These are phyloP conservation scores for Ogataea hybrid DNA, from an alignment of 1,139 yeast genomes.

Conservation along the genomic window DNA sequence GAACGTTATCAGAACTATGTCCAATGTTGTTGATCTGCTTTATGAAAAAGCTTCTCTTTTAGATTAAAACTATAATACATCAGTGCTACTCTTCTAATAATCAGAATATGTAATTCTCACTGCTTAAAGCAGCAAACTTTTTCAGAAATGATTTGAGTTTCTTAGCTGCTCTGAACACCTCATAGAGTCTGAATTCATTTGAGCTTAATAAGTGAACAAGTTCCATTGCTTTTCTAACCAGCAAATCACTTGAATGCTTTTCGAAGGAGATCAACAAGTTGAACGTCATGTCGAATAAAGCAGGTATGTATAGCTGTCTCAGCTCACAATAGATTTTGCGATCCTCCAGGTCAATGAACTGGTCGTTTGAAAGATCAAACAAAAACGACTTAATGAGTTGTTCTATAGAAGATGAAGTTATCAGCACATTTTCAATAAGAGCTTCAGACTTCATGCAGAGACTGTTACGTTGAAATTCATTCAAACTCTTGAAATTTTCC, in stretches of 20 bases:
- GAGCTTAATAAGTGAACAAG: conserved; percentile 55
- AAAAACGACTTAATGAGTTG: conserved; percentile 23
- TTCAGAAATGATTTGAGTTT: conserved; percentile 60
- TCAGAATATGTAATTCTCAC: conserved; percentile 28
- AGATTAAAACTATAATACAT: conserved; percentile 15
- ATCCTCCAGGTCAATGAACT: conserved; percentile 17
- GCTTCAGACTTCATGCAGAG: conserved; percentile 7
- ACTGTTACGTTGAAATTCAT: conserved; percentile 6
- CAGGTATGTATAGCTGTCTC: conserved; percentile 72
- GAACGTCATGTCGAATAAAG: conserved; percentile 58
- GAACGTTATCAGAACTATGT: conserved; percentile 83
- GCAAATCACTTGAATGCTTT: conserved; percentile 29
- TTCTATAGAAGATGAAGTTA: conserved; percentile 17
- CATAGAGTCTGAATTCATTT: conserved; percentile 45
- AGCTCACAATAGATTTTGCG: conserved; percentile 39
- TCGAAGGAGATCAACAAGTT: conserved; percentile 37
- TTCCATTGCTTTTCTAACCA: conserved; percentile 48
- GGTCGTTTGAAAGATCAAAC: conserved; percentile 21
- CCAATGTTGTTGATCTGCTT: conserved; percentile 83
- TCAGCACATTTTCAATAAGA: conserved; percentile 9
- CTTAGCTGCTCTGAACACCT: conserved; percentile 56
- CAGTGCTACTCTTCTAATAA: too few relatives aligned
- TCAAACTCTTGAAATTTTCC: conserved; percentile 17
- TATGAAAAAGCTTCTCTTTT: conserved; percentile 84
- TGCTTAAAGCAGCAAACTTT: conserved; percentile 49